A percentile compares a stretch with the other conserved stretches of the same genome.
Conservation (phyloP, 1,139 yeast species). For the Sugiyamaella grinbergsii region DNA sequence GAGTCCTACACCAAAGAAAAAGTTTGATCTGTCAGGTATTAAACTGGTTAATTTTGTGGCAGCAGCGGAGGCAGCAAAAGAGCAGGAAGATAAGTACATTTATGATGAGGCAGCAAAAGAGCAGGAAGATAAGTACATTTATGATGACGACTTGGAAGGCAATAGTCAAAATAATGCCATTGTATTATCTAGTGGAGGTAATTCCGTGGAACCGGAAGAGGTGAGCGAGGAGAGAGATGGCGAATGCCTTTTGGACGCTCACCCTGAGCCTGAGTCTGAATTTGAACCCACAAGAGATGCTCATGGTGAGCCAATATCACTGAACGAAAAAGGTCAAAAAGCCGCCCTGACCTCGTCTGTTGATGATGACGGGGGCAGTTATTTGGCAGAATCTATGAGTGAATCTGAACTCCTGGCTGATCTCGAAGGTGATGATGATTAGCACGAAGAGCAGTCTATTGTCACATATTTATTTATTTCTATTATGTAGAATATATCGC, state of each 20-base stretch:
- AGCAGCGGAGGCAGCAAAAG: not conserved
- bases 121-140: not conserved
- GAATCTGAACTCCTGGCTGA: conserved; percentile 35
- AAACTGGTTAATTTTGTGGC: conserved; percentile 4
- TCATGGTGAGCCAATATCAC: too few relatives aligned
- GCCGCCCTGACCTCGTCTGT: conserved; percentile 2
- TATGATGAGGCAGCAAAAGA: conserved; percentile 1
- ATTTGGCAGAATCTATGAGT: conserved; percentile 38
- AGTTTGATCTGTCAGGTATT: conserved; percentile 12
- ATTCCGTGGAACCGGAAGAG: not conserved
- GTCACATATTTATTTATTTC: conserved; percentile 7
- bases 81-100: not conserved
- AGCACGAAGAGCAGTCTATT: too few relatives aligned
- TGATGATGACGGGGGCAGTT: conserved; percentile 28
- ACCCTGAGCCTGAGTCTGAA: not conserved
- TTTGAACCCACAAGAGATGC: too few relatives aligned
- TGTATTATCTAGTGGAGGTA: not conserved
- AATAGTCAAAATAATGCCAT: not conserved
- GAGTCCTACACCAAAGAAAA: not conserved
- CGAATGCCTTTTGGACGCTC: too few relatives aligned
- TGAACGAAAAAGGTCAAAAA: too few relatives aligned
- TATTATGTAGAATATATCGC: not conserved
- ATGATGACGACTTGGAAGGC: not conserved
- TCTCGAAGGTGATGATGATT: conserved; percentile 15
- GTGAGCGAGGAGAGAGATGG: not conserved